These are phyloP conservation scores for Cercospora beticola DNA, from an alignment of 2,329 filamentous ascomycete genomes.

Conservation along the genomic window DNA sequence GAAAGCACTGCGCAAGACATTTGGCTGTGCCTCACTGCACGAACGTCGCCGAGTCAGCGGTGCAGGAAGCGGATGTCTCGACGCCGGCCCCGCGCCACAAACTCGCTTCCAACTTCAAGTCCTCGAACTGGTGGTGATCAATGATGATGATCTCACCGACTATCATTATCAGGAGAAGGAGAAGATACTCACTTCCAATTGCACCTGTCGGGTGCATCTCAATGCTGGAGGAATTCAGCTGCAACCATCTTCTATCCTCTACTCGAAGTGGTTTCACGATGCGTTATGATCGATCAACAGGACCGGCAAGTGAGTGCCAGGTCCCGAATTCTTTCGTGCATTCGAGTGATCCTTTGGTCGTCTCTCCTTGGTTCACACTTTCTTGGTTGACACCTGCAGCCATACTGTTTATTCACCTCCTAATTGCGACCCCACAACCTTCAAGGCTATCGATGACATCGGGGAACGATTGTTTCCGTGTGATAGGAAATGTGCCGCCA, in stretches of 20 bases:
- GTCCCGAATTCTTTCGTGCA: neutral
- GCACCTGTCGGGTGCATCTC: neutral
- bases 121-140: neutral
- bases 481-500: neutral
- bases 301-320: neutral
- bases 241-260: neutral
- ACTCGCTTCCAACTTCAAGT: neutral
- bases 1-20: conserved; percentile 6
- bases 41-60: conserved; percentile 5
- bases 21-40: neutral
- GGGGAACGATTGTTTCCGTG: neutral
- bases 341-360: neutral
- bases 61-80: neutral
- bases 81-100: neutral
- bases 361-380: neutral
- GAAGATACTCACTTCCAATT: neutral
- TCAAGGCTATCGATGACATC: neutral
- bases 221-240: neutral
- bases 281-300: neutral
- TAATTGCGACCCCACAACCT: neutral
- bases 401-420: neutral
- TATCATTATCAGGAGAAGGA: neutral
- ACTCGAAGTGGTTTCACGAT: too few relatives aligned
- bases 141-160: neutral
- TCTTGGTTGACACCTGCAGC: neutral